Percentiles rank a stretch among this genome's conserved stretches.
phyloP scores from a whole-genome alignment of 345 rosid species.

The Bruguiera parviflora region DNA sequence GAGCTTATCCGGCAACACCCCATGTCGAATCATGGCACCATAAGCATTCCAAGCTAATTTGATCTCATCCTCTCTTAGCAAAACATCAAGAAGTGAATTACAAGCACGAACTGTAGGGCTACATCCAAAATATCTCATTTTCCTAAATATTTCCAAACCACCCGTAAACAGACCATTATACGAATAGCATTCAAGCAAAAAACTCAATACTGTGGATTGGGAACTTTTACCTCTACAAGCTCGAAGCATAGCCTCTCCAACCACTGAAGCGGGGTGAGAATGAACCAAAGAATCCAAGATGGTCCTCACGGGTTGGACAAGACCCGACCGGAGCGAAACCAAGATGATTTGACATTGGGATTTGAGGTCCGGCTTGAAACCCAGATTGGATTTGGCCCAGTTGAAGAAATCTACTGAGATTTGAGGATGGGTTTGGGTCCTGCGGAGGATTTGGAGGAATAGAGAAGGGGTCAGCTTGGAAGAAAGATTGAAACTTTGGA shows the following conservation, averaged over 20 bases:
- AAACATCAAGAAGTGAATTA: constrained; percentile 50
- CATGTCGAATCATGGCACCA: constrained; percentile 46
- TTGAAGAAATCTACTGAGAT: constrained; percentile 57
- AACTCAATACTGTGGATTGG: constrained; percentile 33
- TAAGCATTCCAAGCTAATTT: constrained; percentile 51
- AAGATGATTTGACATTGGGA: constrained; percentile 45
- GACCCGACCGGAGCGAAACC: constrained; percentile 30
- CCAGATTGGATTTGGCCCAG: constrained; percentile 41
- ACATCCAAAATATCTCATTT: constrained; percentile 35
- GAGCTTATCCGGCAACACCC: constrained; percentile 34
- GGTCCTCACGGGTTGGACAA: constrained; percentile 28
- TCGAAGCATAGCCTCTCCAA: constrained; percentile 42
- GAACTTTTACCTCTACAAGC: constrained; percentile 42
- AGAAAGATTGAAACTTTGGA: constrained; percentile 39
- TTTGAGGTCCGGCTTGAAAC: constrained; percentile 52
- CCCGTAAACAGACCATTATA: constrained; percentile 34
- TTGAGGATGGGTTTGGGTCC: constrained; percentile 40
- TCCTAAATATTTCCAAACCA: constrained; percentile 44
- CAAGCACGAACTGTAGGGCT: constrained; percentile 39
- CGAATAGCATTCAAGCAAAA: constrained; percentile 42
- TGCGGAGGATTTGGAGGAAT: constrained; percentile 51
- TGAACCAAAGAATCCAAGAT: constrained; percentile 41
- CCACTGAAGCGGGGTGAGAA: constrained; percentile 26
- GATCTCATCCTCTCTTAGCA: constrained; percentile 32
- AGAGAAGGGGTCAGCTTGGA: constrained; percentile 44